Evolutionary conservation across 768 basidiomycete genomes (phyloP), one percentile per base, ranked within the genome.

Genomic region (Russula ochroleuca): DNA sequence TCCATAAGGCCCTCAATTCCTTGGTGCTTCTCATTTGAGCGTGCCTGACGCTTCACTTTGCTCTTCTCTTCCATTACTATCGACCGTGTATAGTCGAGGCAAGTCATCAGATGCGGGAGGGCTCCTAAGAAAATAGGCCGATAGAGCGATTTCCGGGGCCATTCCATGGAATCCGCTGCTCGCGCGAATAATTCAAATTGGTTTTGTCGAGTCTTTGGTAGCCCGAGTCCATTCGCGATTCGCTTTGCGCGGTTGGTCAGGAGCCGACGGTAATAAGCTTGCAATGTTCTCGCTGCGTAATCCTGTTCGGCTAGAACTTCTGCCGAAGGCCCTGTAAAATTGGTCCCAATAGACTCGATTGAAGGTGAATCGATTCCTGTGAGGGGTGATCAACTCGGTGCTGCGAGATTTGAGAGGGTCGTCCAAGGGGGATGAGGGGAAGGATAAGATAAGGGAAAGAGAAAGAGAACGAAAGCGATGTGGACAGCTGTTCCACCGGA

Each of bases 101-200:
- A 66, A 2, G 59, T 41, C 19, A 68, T 57, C 1, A 68, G 23
- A 56, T 68, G 67, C 5, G 67, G 67, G 17, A 68, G 65, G 13
- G 67, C 55, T 14, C 67, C 67, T 10, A 65, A 33, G 61, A 67
- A 68, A 52, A 68, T 37, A 13, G 53, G 65, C 15, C 60, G 60
- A 62, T 68, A 68, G 3, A 54, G 59, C 3, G 65, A 66, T 17
- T 13, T 61, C 28, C n/a, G 2, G 10, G 65, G 54, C 64, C 64
- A 65, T 37, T 61, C 53, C 19, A 58, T 58, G 0, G 40, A 38
- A 1, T 40, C 37, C 1, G 45, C 66, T 7, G 50, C 59, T 52
- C 17, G 43, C 7, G 37, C 53, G 47, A 60, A 65, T 13, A 43
- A 59, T 17, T 59, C 59, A 37, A 65, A 57, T 35, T 53, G 59